A percentile compares a stretch with the other conserved stretches of the same genome.
These are phyloP conservation scores for Albugo candida DNA, from an alignment of 352 stramenopile genomes.

Conservation along the genomic window DNA sequence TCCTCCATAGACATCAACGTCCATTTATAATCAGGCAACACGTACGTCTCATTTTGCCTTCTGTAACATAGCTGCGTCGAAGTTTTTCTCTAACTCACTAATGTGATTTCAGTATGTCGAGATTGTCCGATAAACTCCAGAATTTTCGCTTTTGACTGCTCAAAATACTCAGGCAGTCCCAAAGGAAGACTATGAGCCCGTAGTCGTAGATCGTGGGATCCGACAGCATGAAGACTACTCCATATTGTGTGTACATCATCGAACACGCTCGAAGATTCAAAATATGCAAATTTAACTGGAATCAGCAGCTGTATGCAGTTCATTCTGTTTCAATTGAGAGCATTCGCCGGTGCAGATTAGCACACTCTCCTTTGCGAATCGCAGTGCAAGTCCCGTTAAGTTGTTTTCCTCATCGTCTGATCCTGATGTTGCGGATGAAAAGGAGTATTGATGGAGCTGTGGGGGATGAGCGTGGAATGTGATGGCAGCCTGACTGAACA, in stretches of 20 bases:
- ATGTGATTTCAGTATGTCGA: slow-evolving; percentile 28
- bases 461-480: background rate
- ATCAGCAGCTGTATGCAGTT: background rate
- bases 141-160: slow-evolving; percentile 34
- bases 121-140: slow-evolving; percentile 37
- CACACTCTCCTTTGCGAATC: too few species aligned
- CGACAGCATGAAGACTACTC: slow-evolving; percentile 9
- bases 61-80: background rate
- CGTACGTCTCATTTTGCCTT: too few species aligned
- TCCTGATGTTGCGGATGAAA: background rate
- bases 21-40: too few species aligned
- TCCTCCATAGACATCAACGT: slow-evolving; percentile 3
- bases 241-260: background rate
- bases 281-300: background rate
- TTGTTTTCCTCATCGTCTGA: background rate
- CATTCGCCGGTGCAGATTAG: too few species aligned
- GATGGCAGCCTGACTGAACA: background rate
- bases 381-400: too few species aligned
- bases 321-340: too few species aligned
- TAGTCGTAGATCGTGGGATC: slow-evolving; percentile 39
- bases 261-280: background rate
- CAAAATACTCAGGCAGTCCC: slow-evolving; percentile 36
- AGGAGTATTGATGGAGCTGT: background rate
- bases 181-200: slow-evolving; percentile 48
- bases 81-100: slow-evolving; percentile 17